Percentiles rank a stretch among this genome's conserved stretches.
phyloP scores from a whole-genome alignment of 306 rosid genomes.

The Castanea mollissima region DNA sequence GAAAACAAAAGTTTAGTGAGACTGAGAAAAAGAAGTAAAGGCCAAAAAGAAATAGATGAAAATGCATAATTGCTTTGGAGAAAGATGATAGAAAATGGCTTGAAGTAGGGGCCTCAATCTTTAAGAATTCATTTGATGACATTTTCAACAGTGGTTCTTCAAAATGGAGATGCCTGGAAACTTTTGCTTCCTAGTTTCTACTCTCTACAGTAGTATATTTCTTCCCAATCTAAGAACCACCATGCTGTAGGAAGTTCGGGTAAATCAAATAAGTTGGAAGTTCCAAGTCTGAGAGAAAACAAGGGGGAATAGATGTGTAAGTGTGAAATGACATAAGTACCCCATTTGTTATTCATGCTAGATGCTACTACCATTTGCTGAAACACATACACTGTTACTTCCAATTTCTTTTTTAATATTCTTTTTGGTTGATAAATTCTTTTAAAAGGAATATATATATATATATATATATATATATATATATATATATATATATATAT shows the following conservation, averaged over 20 bases:
- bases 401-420: too few relatives aligned
- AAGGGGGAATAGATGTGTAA: too few relatives aligned
- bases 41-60: neutral
- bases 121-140: conserved; percentile 27
- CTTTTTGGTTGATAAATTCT: too few relatives aligned
- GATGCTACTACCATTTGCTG: too few relatives aligned
- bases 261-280: neutral
- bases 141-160: conserved; percentile 19
- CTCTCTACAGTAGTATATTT: neutral
- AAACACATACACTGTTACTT: too few relatives aligned
- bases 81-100: neutral
- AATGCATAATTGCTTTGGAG: neutral
- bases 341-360: too few relatives aligned
- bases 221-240: neutral
- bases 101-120: conserved; percentile 34
- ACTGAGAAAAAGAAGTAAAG: neutral
- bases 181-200: neutral
- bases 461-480: too few relatives aligned
- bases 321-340: too few relatives aligned
- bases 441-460: too few relatives aligned
- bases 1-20: neutral
- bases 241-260: neutral
- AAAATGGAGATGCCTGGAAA: neutral
- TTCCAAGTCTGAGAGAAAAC: too few relatives aligned
- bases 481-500: too few relatives aligned